Evolutionary conservation across 352 stramenopile genomes (phyloP).

Genomic region (Pythium scleroteichum): DNA sequence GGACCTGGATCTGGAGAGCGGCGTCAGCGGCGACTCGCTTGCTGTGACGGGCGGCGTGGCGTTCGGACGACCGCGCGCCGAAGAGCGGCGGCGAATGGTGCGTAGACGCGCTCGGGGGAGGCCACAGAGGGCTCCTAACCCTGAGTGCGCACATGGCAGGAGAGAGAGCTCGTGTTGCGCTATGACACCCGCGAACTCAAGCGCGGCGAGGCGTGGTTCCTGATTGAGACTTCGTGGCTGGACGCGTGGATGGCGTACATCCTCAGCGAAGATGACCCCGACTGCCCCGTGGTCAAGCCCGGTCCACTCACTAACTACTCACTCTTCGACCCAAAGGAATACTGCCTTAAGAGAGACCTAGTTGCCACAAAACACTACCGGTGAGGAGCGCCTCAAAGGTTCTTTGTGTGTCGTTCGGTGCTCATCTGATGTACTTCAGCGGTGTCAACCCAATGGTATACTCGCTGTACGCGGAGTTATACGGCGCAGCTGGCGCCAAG

Average conservation of each 20-base stretch:
- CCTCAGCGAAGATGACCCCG: slow-evolving; percentile 61
- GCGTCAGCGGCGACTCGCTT: slow-evolving; percentile 13
- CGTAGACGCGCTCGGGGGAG: not conserved
- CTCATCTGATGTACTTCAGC: slow-evolving; percentile 20
- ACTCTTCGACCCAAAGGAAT: slow-evolving; percentile 74
- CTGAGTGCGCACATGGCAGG: slow-evolving; percentile 27
- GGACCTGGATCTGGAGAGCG: slow-evolving; percentile 32
- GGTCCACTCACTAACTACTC: slow-evolving; percentile 71
- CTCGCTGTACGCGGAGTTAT: slow-evolving; percentile 72
- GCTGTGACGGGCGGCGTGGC: slow-evolving; percentile 4
- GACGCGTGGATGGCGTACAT: slow-evolving; percentile 83
- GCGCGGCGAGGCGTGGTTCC: slow-evolving; percentile 73
- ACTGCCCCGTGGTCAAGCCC: slow-evolving; percentile 44
- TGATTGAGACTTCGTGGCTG: slow-evolving; percentile 78
- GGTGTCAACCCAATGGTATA: slow-evolving; percentile 82
- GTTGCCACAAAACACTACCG: slow-evolving; percentile 72
- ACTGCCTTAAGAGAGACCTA: slow-evolving; percentile 59
- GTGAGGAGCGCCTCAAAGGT: slow-evolving; percentile 25
- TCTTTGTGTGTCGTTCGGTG: too few relatives aligned
- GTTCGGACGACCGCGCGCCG: slow-evolving; percentile 29
- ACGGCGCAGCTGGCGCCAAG: slow-evolving; percentile 62
- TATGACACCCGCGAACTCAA: slow-evolving; percentile 69
- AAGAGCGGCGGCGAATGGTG: slow-evolving; percentile 32
- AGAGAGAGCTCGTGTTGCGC: slow-evolving; percentile 67
- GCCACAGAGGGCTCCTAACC: not conserved